Base-by-base conservation (phyloP, 1,139 yeast species). In the Ogataea hybrid region DNA sequence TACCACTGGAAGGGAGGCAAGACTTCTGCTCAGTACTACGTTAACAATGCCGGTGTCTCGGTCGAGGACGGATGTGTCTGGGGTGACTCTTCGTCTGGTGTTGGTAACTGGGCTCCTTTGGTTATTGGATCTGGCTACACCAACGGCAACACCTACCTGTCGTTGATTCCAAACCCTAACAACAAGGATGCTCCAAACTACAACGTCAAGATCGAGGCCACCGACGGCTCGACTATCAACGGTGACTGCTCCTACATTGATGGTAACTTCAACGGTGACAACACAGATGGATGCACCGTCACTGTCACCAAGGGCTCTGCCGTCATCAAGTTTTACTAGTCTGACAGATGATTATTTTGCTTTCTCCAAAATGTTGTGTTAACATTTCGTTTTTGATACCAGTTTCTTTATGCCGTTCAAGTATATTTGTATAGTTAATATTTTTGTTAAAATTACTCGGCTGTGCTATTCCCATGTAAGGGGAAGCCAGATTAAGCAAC, bases 61-160 rank as follows among this genome's bases (percentile, higher is more conserved):
- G 80, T 77, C 63, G 81, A 81, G 64, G 89, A 87, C 50, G 97
- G 97, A 56, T 92, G 97, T 75, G 67, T 84, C 58, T 92, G 97
- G 97, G 96, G 97, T 64, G 64, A 79, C 34, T 60, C 75, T 10
- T 87, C 89, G 51, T 73, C 88, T 39, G 89, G 85, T 59, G 70
- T 84, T 54, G 97, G 97, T 70, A 92, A 92, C 85, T 92, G 96
- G 96, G 95, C 98, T 53, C 98, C 98, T 57, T 76, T 92, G 56
- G 87, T 84, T 69, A 77, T 92, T 57, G 98, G 98, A 65, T 87
- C 97, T 47, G 97, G 97, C 62, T 73, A 75, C 69, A 74, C 85
- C 52, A 68, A 70, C 55, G 96, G 96, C 56, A 71, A 77, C 53
- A 75, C 96, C 47, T 92, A 88, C 78, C 73, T 92, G 61, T 87